A percentile compares a stretch with the other conserved stretches of the same genome.
phyloP scores from a whole-genome alignment of 2,329 filamentous ascomycete genomes.

The Pezicula neosporulosa region DNA sequence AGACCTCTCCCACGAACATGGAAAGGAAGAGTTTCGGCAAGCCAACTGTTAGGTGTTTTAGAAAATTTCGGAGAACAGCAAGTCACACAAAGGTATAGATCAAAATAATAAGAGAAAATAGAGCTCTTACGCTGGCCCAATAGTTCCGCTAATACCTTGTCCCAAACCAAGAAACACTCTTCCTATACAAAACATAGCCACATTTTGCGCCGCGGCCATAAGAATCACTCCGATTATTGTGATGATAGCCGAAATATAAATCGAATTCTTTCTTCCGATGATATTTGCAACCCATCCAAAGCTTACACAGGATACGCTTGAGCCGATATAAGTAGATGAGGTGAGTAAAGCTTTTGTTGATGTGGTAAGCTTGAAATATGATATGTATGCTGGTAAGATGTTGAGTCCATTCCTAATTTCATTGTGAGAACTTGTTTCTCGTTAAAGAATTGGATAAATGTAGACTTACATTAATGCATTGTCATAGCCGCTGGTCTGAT shows the following conservation, averaged over 20 bases:
- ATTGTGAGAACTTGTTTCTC: too few relatives aligned
- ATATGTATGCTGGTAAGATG: background rate
- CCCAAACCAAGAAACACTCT: background rate
- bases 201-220: background rate
- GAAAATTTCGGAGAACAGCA: background rate
- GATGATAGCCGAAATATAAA: constrained; percentile 1
- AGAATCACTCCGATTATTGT: background rate
- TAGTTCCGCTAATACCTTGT: background rate
- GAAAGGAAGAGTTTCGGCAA: background rate
- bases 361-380: background rate
- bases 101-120: background rate
- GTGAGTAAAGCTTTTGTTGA: background rate
- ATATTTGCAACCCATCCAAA: constrained; percentile 1
- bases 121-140: background rate
- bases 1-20: background rate
- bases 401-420: background rate
- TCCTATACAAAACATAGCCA: background rate
- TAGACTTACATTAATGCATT: background rate
- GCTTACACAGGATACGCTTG: background rate
- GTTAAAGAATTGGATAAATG: too few relatives aligned
- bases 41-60: background rate
- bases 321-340: background rate
- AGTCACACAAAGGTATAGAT: too few relatives aligned
- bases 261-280: background rate
- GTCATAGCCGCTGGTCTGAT: background rate